Percentiles rank a stretch among this genome's conserved stretches.
Conservation (phyloP, 2,329 filamentous ascomycete genomes). For the Dactylellina parvicollis region DNA sequence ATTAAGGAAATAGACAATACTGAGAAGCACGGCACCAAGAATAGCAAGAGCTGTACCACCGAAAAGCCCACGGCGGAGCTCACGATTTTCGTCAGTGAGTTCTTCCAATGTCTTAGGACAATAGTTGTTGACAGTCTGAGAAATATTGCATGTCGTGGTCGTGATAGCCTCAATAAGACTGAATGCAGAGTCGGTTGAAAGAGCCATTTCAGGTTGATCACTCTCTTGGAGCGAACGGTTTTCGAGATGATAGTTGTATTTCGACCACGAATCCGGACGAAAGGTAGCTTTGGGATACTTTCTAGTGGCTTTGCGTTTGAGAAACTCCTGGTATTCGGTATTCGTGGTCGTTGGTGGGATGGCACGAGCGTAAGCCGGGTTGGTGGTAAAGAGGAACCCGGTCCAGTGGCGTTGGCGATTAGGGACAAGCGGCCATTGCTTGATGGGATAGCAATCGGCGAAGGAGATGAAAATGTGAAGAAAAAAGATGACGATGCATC, state of each 20-base stretch:
- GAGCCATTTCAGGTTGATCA: background rate
- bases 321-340: constrained; percentile 11
- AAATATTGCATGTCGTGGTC: constrained; percentile 6
- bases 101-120: constrained; percentile 28
- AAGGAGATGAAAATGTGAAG: background rate
- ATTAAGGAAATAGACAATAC: constrained; percentile 15
- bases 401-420: constrained; percentile 30
- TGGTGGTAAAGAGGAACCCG: constrained; percentile 8
- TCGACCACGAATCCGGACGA: constrained; percentile 37
- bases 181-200: background rate
- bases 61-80: constrained; percentile 19
- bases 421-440: constrained; percentile 31
- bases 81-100: constrained; percentile 10
- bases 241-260: constrained; percentile 37
- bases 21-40: constrained; percentile 6
- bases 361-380: constrained; percentile 3
- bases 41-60: constrained; percentile 23
- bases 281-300: constrained; percentile 19
- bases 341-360: constrained; percentile 1
- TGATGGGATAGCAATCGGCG: constrained; percentile 15
- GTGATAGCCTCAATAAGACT: background rate
- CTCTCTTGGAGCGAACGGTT: constrained; percentile 4
- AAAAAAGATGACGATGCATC: constrained; percentile 6
- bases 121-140: constrained; percentile 24
- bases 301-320: constrained; percentile 21